A percentile compares a stretch with the other conserved stretches of the same genome.
phyloP scores from a whole-genome alignment of 2,329 filamentous ascomycete genomes.

The Talaromyces pinophilus region DNA sequence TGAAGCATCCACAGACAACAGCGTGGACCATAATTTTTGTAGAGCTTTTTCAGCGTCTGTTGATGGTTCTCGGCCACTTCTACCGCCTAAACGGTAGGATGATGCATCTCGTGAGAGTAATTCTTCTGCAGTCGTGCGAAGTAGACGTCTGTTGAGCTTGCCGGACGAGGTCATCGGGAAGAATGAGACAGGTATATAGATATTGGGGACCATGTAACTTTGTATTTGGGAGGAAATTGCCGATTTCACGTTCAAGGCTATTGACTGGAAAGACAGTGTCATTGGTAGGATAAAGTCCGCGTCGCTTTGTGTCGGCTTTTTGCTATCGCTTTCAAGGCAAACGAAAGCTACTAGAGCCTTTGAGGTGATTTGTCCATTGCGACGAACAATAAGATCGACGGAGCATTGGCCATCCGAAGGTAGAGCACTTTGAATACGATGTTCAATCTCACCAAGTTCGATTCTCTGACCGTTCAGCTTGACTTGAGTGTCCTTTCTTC shows the following conservation, averaged over 20 bases:
- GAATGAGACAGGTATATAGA: conserved; percentile 22
- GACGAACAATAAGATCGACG: conserved; percentile 26
- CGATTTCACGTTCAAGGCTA: conserved; percentile 11
- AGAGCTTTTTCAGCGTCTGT: conserved; percentile 22
- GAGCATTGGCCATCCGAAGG: conserved; percentile 43
- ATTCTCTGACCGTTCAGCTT: conserved; percentile 47
- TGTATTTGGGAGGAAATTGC: conserved; percentile 17
- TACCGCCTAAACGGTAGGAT: conserved; percentile 21
- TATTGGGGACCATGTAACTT: conserved; percentile 23
- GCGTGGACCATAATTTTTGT: conserved; percentile 23
- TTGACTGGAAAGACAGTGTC: conserved; percentile 15
- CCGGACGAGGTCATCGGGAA: conserved; percentile 23
- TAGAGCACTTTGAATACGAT: conserved; percentile 30
- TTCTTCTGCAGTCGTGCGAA: conserved; percentile 16
- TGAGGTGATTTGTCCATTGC: conserved; percentile 8
- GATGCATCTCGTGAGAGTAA: conserved; percentile 20
- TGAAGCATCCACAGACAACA: conserved; percentile 23
- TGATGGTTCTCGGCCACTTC: conserved; percentile 21
- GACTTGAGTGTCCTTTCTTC: conserved; percentile 43
- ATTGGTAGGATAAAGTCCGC: conserved; percentile 25
- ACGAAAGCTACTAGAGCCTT: conserved; percentile 22
- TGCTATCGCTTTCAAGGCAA: conserved; percentile 17
- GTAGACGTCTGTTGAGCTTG: conserved; percentile 22
- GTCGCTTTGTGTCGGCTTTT: conserved; percentile 33
- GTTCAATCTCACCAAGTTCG: conserved; percentile 46